Conservation (phyloP, 306 rosid genomes). For the Cucumis hystrix region DNA sequence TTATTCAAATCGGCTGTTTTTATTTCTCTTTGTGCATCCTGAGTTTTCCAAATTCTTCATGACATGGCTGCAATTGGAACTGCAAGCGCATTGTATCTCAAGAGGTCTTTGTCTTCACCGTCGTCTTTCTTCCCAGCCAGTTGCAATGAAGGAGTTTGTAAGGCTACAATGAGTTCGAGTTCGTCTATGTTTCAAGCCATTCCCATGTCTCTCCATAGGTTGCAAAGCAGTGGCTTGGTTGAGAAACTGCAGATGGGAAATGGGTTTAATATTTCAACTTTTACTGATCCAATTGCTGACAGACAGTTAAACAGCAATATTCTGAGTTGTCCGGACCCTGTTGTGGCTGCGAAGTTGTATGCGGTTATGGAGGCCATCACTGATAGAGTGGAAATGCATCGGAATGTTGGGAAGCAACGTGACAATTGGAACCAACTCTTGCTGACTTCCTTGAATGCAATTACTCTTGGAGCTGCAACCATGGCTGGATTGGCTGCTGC, state of each 20-base stretch:
- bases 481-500: constrained; percentile 49
- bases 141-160: background rate
- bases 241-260: constrained; percentile 20
- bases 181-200: background rate
- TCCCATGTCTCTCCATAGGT: background rate
- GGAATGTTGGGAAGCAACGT: constrained; percentile 53
- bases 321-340: background rate
- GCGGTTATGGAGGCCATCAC: constrained; percentile 40
- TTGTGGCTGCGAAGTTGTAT: constrained; percentile 21
- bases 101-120: background rate
- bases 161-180: background rate
- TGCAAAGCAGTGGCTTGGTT: constrained; percentile 13
- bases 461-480: constrained; percentile 61
- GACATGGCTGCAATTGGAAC: background rate
- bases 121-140: background rate
- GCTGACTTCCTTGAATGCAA: constrained; percentile 34
- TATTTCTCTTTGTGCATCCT: background rate
- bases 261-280: constrained; percentile 2
- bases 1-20: background rate
- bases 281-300: background rate
- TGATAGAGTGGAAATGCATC: constrained; percentile 77
- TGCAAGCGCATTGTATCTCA: background rate
- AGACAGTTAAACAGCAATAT: constrained; percentile 1
- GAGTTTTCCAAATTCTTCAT: background rate
- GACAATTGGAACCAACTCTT: constrained; percentile 73